Base-by-base conservation (phyloP, 2,329 filamentous ascomycete genomes). In the Talaromyces sp. region DNA sequence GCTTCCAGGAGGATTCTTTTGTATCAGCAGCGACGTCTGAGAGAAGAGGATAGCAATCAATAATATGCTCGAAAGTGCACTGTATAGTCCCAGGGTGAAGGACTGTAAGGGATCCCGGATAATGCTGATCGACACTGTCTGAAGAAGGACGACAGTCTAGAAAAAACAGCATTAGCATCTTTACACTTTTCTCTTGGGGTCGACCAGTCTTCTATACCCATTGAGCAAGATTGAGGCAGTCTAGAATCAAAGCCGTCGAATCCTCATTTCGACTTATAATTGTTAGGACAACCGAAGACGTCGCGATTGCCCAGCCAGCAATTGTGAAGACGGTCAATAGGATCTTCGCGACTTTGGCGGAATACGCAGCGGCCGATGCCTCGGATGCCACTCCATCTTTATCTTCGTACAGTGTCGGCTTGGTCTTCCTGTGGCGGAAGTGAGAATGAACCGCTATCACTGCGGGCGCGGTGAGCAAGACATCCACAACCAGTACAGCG, bases 361-460 rank as follows among this genome's bases (percentile, higher is more conserved):
- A 88, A 70, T 88, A 92, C 42, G 80, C 80, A 23, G 81, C 81
- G 59, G 86, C 72, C 1, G 86, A 86, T 70, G 88, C 86, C 44
- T 84, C 81, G 0, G 86, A 88, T 35, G 87, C 88, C 66, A 83
- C 80, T 56, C 90, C 90, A 75, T 93, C 90, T 65, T 82, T 76
- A 70, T 93, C 90, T 67, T 86, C 79, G 69, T 92, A 92, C 12
- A 81, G 77, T 16, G 12, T 76, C 46, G 70, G 68, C 7, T 67
- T 65, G 5, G 40, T 65, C 2, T 64, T 63, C 23, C 58, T 56
- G 18, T 63, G 66, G 14, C 52, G 60, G 35, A 69, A 66, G 23
- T 70, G 67, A 37, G 60, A 46, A 28, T 55, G 39, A 42, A 72
- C 66, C 46, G 68, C 70, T 16, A 64, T 60, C 6, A 70, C 44